phyloP scores from a whole-genome alignment of 1,284 basidiomycete species.

The Pulveroboletus sp. region DNA sequence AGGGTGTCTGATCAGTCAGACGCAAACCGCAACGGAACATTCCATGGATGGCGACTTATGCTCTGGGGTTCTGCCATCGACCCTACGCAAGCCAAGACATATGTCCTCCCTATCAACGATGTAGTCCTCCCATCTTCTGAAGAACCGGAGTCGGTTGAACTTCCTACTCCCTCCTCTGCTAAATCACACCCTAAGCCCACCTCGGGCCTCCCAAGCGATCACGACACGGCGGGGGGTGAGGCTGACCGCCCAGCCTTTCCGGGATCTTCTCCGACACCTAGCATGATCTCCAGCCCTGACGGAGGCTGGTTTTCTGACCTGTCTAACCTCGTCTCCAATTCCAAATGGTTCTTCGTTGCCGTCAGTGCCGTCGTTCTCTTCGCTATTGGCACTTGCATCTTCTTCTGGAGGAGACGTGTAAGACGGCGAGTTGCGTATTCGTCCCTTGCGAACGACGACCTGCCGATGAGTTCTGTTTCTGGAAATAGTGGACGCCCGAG shows the following conservation, averaged over 20 bases:
- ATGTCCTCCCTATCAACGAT: constrained; percentile 55
- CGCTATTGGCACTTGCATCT: constrained; percentile 56
- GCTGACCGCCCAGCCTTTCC: constrained; percentile 64
- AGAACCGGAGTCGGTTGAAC: constrained; percentile 30
- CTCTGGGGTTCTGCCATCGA: constrained; percentile 93
- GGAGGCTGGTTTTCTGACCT: constrained; percentile 87
- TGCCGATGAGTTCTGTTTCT: constrained; percentile 66
- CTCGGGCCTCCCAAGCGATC: constrained; percentile 81
- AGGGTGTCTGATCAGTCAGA: constrained; percentile 75
- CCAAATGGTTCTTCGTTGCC: constrained; percentile 85
- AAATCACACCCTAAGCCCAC: constrained; percentile 85
- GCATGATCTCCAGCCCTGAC: constrained; percentile 59
- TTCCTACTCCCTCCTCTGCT: constrained; percentile 42
- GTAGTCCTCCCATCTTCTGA: constrained; percentile 52
- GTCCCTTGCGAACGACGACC: constrained; percentile 68
- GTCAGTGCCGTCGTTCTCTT: constrained; percentile 69
- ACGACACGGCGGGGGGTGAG: constrained; percentile 68
- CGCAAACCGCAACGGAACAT: constrained; percentile 64
- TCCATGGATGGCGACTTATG: constrained; percentile 90
- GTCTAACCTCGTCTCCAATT: constrained; percentile 68
- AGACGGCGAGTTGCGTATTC: constrained; percentile 57
- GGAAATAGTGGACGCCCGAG: constrained; percentile 34
- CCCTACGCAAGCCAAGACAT: constrained; percentile 62
- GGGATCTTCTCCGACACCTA: constrained; percentile 38
- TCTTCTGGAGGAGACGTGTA: constrained; percentile 67